Percentiles rank a stretch among this genome's conserved stretches.
phyloP scores from a whole-genome alignment of 306 rosid species.

The Geum urbanum region DNA sequence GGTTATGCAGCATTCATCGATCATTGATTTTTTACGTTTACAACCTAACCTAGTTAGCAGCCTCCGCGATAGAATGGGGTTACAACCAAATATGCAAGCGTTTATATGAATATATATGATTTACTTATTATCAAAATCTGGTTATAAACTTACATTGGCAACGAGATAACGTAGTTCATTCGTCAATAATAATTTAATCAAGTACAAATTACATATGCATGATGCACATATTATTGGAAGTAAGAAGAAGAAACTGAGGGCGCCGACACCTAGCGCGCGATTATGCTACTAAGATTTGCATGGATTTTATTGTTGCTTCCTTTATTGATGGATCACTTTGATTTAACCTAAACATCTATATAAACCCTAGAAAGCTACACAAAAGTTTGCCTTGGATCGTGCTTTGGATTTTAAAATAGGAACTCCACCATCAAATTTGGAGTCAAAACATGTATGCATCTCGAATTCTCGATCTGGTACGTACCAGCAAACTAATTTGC shows the following conservation, averaged over 20 bases:
- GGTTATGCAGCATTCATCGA: no score
- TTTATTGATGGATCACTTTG: constrained; percentile 19
- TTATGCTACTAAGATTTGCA: constrained; percentile 19
- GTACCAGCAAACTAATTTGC: constrained; percentile 23
- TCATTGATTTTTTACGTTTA: no score
- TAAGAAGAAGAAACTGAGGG: neutral
- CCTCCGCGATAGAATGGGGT: no score
- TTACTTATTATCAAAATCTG: no score
- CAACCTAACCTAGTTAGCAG: no score
- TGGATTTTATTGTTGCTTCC: constrained; percentile 14
- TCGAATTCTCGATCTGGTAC: no score
- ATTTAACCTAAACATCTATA: constrained; percentile 20
- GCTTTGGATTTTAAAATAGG: constrained; percentile 21
- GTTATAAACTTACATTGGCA: no score
- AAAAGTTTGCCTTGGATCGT: constrained; percentile 41
- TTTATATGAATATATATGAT: no score
- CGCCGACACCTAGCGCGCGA: constrained; percentile 35
- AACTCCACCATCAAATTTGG: constrained; percentile 3
- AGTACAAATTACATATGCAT: neutral
- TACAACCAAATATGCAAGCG: no score
- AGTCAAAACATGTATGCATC: constrained; percentile 5
- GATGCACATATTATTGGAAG: neutral
- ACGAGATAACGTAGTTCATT: no score
- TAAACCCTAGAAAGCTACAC: constrained; percentile 18
- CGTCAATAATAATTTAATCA: no score